Percentiles rank a stretch among this genome's conserved stretches.
phyloP scores from a whole-genome alignment of 2,329 filamentous ascomycete genomes.

The Alternaria longipes region DNA sequence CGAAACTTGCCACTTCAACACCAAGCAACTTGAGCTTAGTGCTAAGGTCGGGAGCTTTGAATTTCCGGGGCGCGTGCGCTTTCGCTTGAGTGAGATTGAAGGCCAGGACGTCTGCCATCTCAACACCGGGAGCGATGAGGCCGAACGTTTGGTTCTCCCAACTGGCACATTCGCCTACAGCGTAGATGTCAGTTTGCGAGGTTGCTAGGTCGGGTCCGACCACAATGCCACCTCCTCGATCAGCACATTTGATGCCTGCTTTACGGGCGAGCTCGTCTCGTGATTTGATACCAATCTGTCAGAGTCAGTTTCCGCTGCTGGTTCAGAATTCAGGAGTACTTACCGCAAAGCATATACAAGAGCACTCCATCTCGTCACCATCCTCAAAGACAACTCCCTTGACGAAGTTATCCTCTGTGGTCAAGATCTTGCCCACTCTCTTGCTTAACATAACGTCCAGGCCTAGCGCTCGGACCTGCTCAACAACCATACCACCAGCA shows the following conservation, averaged over 20 bases:
- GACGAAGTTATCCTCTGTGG: constrained; percentile 72
- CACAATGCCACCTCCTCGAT: constrained; percentile 78
- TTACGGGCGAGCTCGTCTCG: constrained; percentile 77
- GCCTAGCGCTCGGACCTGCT: constrained; percentile 80
- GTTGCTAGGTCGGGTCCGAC: constrained; percentile 74
- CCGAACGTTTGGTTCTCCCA: constrained; percentile 89
- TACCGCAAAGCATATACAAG: constrained; percentile 83
- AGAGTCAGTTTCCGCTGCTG: constrained; percentile 15
- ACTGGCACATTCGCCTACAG: constrained; percentile 89
- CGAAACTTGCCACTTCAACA: constrained; percentile 91
- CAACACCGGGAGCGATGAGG: constrained; percentile 86
- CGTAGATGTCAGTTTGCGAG: constrained; percentile 77
- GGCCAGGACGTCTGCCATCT: constrained; percentile 90
- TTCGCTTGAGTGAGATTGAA: constrained; percentile 90
- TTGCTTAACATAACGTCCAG: constrained; percentile 82
- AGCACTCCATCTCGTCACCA: constrained; percentile 78
- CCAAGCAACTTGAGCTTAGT: constrained; percentile 91
- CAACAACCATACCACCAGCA: constrained; percentile 81
- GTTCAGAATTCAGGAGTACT: constrained; percentile 29
- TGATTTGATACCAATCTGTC: constrained; percentile 78
- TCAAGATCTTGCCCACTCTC: constrained; percentile 75
- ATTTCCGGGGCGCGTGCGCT: constrained; percentile 72
- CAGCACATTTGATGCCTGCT: constrained; percentile 76
- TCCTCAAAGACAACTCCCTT: constrained; percentile 82
- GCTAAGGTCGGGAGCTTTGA: constrained; percentile 86